Evolutionary conservation across 192 early-diverging fungal species (phyloP).

Genomic region (Dissophora ornata): DNA sequence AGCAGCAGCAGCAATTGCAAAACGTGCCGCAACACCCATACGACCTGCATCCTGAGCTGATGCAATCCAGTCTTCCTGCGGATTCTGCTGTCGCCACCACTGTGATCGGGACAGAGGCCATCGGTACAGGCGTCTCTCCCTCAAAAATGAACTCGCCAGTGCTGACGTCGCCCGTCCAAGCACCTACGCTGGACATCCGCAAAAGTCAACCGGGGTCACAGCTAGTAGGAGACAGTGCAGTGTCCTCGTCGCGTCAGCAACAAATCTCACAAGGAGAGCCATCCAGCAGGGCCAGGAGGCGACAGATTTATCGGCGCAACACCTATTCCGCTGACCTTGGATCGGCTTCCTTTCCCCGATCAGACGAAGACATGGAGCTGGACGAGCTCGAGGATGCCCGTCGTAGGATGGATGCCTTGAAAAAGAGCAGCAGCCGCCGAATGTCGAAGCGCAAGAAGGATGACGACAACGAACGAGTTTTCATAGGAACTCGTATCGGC

Average conservation of each 20-base stretch:
- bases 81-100: neutral
- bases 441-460: conserved; percentile 57
- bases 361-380: conserved; percentile 58
- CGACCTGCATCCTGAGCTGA: neutral
- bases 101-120: neutral
- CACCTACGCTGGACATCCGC: neutral
- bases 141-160: neutral
- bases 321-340: conserved; percentile 58
- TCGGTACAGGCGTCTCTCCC: neutral
- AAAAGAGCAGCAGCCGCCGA: conserved; percentile 55
- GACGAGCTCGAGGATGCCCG: conserved; percentile 54
- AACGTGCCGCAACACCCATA: no score
- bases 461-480: conserved; percentile 56
- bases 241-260: neutral
- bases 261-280: conserved; percentile 3
- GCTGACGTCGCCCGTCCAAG: neutral
- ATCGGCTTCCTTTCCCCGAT: conserved; percentile 40
- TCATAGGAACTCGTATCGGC: conserved; percentile 87
- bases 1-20: no score
- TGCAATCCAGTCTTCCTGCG: neutral
- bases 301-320: conserved; percentile 55
- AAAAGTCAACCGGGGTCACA: conserved; percentile 1
- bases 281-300: conserved; percentile 21
- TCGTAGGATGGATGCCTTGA: conserved; percentile 42
- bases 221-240: neutral